Evolutionary conservation across 768 basidiomycete genomes (phyloP).

Genomic region (Russula ochroleuca): DNA sequence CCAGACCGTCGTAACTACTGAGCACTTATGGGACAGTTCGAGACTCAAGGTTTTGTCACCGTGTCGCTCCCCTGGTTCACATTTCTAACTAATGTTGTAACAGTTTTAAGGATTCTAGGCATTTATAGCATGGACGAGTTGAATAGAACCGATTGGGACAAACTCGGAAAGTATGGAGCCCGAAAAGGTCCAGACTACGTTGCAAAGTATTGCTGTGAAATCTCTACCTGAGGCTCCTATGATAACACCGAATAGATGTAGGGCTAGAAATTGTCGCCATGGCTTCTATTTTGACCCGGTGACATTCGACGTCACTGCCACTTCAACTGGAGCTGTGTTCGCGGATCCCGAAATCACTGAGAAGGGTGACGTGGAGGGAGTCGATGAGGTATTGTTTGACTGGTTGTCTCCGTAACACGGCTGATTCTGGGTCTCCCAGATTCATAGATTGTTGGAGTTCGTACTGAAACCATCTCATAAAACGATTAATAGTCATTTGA

Average conservation of each 20-base stretch:
- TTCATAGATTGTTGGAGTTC: constrained; percentile 18
- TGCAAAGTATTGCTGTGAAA: background rate
- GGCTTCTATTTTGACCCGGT: constrained; percentile 7
- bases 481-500: background rate
- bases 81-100: background rate
- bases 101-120: constrained; percentile 14
- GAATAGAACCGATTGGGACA: constrained; percentile 18
- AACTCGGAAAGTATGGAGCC: constrained; percentile 8
- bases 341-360: background rate
- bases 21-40: constrained; percentile 5
- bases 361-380: background rate
- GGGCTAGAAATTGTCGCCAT: background rate
- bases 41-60: constrained; percentile 16
- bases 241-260: constrained; percentile 19
- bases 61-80: background rate
- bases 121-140: constrained; percentile 16
- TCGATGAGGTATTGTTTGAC: constrained; percentile 16
- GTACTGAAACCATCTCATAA: background rate
- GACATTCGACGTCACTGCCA: background rate
- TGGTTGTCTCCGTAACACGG: background rate
- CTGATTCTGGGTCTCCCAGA: background rate
- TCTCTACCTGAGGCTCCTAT: background rate
- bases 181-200: constrained; percentile 2
- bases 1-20: background rate
- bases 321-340: background rate